Base-by-base conservation (phyloP, 176 grass and related monocot genomes). In the Echinochloa phyllopogon region DNA sequence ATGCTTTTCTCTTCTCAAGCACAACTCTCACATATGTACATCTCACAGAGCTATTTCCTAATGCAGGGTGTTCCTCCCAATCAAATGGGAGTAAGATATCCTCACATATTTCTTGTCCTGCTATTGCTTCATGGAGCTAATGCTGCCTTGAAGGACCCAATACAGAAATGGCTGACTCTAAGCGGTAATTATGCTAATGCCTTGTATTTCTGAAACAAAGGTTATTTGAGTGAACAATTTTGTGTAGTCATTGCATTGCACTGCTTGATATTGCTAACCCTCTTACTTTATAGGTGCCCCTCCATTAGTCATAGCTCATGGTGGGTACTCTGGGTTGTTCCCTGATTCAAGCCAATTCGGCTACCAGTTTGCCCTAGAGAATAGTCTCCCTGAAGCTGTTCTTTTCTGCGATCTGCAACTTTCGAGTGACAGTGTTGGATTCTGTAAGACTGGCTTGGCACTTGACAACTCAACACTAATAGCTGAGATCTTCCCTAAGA, bases 301-400 rank as follows among this genome's bases (percentile, higher is more conserved):
- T 67, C 94, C 94, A 65, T 14, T 57, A 57, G 85, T 97, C 62
- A 91, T 94, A 79, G 92, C 94, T 83, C 82, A 65, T 29, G 94
- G 92, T 70, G 94, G 94, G n/a, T 94, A 83, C 87, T 97, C 94
- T 21, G 94, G 94, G 44, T 21, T 97, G 40, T 89, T 92, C 77
- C 94, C 94, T 41, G 94, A 94, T 38, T 92, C 94, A 17, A 94
- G 92, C 73, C 37, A 76, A 10, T 66, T 75, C 0, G 83, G 85
- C 1, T 97, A 97, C 59, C 58, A 92, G 59, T 89, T 92, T 25
- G 87, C 94, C 10, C 12, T 97, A 65, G 51, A 58, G 1, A 48
- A 52, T 45, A 88, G 89, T 72, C 71, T 90, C 59, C 86, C 77
- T 36, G 85, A 86, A 45, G 85, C 84, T 12, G 74, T 86, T 71